Percentiles rank a stretch among this genome's conserved stretches.
These are phyloP conservation scores for Angomonas deanei DNA, from an alignment of 208 protist species.

Conservation along the genomic window DNA sequence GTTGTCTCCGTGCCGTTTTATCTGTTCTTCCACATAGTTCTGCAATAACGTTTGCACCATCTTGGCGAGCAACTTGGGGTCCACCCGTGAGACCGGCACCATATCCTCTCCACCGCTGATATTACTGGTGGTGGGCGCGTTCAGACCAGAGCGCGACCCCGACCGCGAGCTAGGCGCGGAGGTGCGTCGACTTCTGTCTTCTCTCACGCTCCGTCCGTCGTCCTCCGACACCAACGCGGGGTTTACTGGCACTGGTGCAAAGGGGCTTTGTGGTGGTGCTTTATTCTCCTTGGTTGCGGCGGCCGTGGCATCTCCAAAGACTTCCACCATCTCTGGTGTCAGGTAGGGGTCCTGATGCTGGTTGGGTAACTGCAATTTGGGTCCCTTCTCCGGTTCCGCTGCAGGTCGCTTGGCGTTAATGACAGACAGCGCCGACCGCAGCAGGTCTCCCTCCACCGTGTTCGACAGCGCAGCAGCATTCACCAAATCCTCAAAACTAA, in stretches of 20 bases:
- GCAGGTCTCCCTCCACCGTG: slow-evolving; percentile 59
- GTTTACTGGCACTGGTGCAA: not conserved
- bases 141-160: not conserved
- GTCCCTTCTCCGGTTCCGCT: not conserved
- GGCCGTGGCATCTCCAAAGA: not conserved
- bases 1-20: not conserved
- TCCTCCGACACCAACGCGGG: not conserved
- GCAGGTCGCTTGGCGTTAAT: not conserved
- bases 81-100: not conserved
- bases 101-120: not conserved
- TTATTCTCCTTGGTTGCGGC: not conserved
- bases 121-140: not conserved
- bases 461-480: slow-evolving; percentile 55
- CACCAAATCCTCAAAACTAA: slow-evolving; percentile 58
- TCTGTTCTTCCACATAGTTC: not conserved
- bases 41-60: slow-evolving; percentile 20
- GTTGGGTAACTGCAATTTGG: slow-evolving; percentile 2
- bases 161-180: not conserved
- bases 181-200: not conserved
- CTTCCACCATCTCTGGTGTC: not conserved
- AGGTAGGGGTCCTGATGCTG: not conserved
- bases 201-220: not conserved
- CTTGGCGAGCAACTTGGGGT: slow-evolving; percentile 21
- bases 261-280: not conserved
- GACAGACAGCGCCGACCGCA: slow-evolving; percentile 27